Base-by-base conservation (phyloP, 2,329 filamentous ascomycete species). In the Thelonectria discophora region DNA sequence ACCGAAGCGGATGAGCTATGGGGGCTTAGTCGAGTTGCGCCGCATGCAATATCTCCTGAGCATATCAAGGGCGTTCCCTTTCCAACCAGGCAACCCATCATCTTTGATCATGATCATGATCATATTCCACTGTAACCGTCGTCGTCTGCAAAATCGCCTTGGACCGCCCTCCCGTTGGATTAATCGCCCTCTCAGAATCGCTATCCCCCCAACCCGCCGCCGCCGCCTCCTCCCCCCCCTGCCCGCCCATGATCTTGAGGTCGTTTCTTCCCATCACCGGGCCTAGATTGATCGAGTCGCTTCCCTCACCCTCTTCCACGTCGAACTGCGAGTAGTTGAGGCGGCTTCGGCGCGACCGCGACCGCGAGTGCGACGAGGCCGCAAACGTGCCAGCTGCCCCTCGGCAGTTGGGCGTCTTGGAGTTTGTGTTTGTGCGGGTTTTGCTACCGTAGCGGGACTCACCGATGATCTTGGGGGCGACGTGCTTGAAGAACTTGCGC, bases 401-500 rank as follows among this genome's bases (percentile, higher is more conserved):
- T n/a, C n/a, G n/a, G n/a, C n/a, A n/a, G n/a, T 32, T 60, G 0
- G 63, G 58, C 10, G 39, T 60, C 7, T 65, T 66, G 17, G 68
- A 62, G 21, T 57, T 49, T 13, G 60, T 57, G 3, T 30, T 51
- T 6, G 67, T 55, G 43, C 65, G 64, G 18, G 67, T 55, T 20
- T 70, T 70, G 58, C 68, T 70, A 20, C 68, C 68, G 9, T 70
- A 70, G 21, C 57, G 54, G 47, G 68, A 70, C 48, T 69, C 66
- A 24, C 73, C 72, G 17, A 78, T 69, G 21, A 77, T 53, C 5
- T 64, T 71, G 2, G 77, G 77, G 0, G 76, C 73, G 11, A 79
- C 68, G 54, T 78, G 75, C 2, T 70, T 70, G 60, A 79, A 71
- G 71, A 80, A 80, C 17, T 76, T 76, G 24, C 76, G 74, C 1